Evolutionary conservation across 2,329 filamentous ascomycete genomes (phyloP).

Genomic region (Stagonosporopsis rhizophila): DNA sequence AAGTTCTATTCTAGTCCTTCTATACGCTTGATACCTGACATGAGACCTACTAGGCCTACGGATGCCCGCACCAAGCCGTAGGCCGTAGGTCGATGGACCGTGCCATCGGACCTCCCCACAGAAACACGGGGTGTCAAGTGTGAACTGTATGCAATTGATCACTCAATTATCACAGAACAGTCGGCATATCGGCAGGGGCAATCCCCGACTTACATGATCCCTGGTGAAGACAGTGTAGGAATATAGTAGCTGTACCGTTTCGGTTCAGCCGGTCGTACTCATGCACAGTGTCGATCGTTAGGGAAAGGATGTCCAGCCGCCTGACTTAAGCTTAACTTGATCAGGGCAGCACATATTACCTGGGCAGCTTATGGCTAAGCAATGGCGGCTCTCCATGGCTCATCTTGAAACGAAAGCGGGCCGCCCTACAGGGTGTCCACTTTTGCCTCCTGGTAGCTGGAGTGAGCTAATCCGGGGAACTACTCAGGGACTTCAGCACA

Average conservation of each 20-base stretch:
- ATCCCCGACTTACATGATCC: conserved; percentile 19
- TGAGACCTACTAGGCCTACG: conserved; percentile 18
- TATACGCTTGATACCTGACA: conserved; percentile 11
- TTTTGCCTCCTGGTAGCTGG: background rate
- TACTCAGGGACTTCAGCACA: background rate
- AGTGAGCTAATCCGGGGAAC: background rate
- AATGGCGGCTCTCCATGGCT: background rate
- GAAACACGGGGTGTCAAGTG: conserved; percentile 14
- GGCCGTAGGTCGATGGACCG: conserved; percentile 18
- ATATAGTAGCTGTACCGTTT: background rate
- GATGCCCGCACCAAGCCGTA: conserved; percentile 31
- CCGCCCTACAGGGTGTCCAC: background rate
- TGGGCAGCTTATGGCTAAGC: background rate
- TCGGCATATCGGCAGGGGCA: conserved; percentile 27
- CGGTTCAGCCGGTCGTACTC: conserved; percentile 1
- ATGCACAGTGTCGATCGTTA: conserved; percentile 11
- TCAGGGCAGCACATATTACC: background rate
- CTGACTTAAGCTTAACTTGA: background rate
- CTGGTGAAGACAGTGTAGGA: background rate
- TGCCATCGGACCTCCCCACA: conserved; percentile 28
- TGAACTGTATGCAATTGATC: background rate
- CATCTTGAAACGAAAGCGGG: background rate
- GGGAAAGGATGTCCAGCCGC: conserved; percentile 3
- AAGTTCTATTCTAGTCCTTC: background rate
- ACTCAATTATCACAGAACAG: background rate